Evolutionary conservation across 371 early-diverging fungal genomes (phyloP).

Genomic region (Dichotomocladium elegans): DNA sequence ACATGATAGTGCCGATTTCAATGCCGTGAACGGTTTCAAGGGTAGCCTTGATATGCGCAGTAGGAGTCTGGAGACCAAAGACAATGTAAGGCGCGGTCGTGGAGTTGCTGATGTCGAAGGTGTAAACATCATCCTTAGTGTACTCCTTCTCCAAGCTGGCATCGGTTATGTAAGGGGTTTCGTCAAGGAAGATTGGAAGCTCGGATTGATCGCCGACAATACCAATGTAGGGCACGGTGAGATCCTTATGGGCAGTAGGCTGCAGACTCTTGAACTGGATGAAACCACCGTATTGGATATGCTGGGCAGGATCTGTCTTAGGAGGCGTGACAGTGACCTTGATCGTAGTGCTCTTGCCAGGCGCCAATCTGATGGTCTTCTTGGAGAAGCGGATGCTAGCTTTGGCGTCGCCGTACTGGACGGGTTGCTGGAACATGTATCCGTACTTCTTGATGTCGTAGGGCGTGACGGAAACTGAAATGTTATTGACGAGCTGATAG

Average conservation of each 20-base stretch:
- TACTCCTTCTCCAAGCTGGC: background rate
- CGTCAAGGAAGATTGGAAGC: constrained; percentile 16
- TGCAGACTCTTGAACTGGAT: constrained; percentile 16
- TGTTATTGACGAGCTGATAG: constrained; percentile 41
- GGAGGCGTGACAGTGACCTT: constrained; percentile 38
- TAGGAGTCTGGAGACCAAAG: constrained; percentile 9
- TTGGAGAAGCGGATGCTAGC: constrained; percentile 25
- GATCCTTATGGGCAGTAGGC: background rate
- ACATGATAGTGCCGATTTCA: constrained; percentile 14
- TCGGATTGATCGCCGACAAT: constrained; percentile 40
- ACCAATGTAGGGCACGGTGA: constrained; percentile 50
- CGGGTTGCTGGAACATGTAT: constrained; percentile 12
- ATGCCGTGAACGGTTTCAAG: constrained; percentile 9
- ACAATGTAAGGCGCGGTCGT: constrained; percentile 11
- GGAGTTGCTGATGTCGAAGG: constrained; percentile 7
- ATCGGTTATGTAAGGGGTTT: constrained; percentile 5
- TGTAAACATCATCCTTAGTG: constrained; percentile 6
- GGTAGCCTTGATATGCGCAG: constrained; percentile 10
- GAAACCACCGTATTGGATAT: constrained; percentile 29
- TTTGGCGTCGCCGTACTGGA: constrained; percentile 6
- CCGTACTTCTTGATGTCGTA: constrained; percentile 22
- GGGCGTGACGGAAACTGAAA: constrained; percentile 30
- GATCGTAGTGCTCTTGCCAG: constrained; percentile 33
- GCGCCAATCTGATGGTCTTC: constrained; percentile 20
- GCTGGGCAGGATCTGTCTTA: constrained; percentile 16